Percentiles rank a stretch among this genome's conserved stretches.
Conservation (phyloP, 495 filamentous ascomycete species). For the Aeminium ludgeri region DNA sequence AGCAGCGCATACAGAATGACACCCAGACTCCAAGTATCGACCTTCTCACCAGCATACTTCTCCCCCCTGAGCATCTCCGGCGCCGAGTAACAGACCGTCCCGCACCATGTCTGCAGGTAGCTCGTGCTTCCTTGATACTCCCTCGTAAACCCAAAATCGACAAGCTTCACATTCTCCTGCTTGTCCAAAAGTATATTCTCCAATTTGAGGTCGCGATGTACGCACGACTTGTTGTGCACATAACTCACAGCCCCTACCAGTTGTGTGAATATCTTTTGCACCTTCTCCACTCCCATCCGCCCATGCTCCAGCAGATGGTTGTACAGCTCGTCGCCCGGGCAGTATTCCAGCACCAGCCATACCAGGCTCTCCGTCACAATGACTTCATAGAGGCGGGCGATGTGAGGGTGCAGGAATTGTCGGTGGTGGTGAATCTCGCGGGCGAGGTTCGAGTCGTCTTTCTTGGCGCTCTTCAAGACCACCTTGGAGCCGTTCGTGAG, state of each 20-base stretch:
- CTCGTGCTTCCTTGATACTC: conserved; percentile 93
- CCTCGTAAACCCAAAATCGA: conserved; percentile 93
- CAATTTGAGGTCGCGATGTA: conserved; percentile 90
- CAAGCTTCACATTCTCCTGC: conserved; percentile 94
- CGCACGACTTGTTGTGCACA: conserved; percentile 87
- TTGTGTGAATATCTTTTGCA: conserved; percentile 89
- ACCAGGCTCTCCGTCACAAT: conserved; percentile 89
- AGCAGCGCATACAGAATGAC: conserved; percentile 90
- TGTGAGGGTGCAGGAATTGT: conserved; percentile 95
- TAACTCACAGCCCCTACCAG: conserved; percentile 90
- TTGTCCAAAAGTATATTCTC: conserved; percentile 97
- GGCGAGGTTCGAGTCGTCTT: conserved; percentile 85
- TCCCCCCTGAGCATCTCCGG: conserved; percentile 98
- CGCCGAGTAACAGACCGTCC: conserved; percentile 92
- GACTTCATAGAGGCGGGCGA: conserved; percentile 90
- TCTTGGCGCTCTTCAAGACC: conserved; percentile 49
- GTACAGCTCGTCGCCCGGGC: conserved; percentile 92
- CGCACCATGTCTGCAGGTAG: conserved; percentile 94
- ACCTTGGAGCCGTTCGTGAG: conserved; percentile 98
- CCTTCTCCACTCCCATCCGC: conserved; percentile 67
- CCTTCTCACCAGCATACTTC: conserved; percentile 93
- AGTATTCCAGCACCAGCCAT: conserved; percentile 94
- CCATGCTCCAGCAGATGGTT: conserved; percentile 84
- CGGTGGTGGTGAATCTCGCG: conserved; percentile 97
- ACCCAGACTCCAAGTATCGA: conserved; percentile 95